Base-by-base conservation (phyloP, 176 grass and related monocot species). In the Carex littledalei region DNA sequence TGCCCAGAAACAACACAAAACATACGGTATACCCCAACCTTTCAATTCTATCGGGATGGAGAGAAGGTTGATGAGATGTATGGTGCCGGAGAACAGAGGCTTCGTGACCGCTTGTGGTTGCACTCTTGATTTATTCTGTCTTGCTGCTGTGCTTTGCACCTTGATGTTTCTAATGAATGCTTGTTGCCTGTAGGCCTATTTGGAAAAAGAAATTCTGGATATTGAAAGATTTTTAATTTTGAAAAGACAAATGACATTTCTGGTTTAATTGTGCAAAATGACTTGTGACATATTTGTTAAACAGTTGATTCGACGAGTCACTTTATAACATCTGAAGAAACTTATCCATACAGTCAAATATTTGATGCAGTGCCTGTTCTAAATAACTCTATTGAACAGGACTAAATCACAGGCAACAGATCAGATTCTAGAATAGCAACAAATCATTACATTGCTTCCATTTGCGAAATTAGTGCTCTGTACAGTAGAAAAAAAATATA, bases 31-130 rank as follows among this genome's bases (percentile, higher is more conserved):
- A 98, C 93, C 12, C 93, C 96, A 1, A 95, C 91, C 13, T 98
- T 98, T 75, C 93, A 94, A 56, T 98, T 98, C 17, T 95, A 88
- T 62, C 84, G 90, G 55, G 89, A 89, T 62, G 93, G 96, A 84
- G 93, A 99, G 82, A 95, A 69, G 70, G 93, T 95, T 10, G 96
- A 95, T 87, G 91, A 95, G 87, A 99, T 95, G 93, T 81, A 93
- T 62, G 93, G 91, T 26, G 67, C 85, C 69, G 96, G 96, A 73
- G 96, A 99, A 75, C 86, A 95, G 84, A 93, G 91, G 69, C 68
- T 95, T 18, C 93, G 83, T 63, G 96, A 99, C 84, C 87, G 93
- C 68, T 72, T 99, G 83, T 99, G 96, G 96, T 57, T 99, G 77
- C 91, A 99, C 87, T 95, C 96, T 11, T 94, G 72, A 94, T 73